Conservation (phyloP, 75 land plant genomes). For the Cunninghamia lanceolata region DNA sequence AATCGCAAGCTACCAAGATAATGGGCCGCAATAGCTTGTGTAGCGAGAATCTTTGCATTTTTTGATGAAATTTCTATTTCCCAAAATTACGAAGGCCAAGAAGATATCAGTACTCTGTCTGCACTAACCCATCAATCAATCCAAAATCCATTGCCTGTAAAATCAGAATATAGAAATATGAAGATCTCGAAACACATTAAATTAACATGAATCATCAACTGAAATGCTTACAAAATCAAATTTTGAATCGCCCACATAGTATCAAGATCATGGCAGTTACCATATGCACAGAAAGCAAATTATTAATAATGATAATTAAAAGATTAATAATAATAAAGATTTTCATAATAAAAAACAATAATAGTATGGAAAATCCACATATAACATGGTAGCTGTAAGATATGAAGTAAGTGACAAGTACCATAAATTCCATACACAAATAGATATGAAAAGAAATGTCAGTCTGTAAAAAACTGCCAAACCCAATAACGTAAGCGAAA, state of each 20-base stretch:
- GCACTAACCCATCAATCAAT: slow-evolving; percentile 83
- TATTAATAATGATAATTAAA: too few relatives aligned
- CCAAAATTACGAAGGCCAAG: not conserved
- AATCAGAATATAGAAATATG: not conserved
- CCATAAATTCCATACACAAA: not conserved
- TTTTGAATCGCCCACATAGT: not conserved
- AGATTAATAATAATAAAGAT: too few relatives aligned
- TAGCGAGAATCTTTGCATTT: not conserved
- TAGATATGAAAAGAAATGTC: not conserved
- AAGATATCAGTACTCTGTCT: slow-evolving; percentile 67
- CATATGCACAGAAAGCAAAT: not conserved
- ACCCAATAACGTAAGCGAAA: not conserved
- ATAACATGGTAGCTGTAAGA: not conserved
- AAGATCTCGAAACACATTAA: not conserved
- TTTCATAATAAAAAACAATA: too few relatives aligned
- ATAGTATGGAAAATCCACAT: not conserved
- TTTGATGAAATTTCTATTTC: not conserved
- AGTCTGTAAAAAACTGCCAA: not conserved
- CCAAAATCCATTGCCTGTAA: slow-evolving; percentile 94
- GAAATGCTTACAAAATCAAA: not conserved
- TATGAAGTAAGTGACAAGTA: not conserved
- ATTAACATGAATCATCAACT: not conserved
- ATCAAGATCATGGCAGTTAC: not conserved
- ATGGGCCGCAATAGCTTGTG: not conserved
- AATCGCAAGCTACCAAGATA: not conserved